These are phyloP conservation scores for Allomyces macrogynus DNA, from an alignment of 192 early-diverging fungal species.

Conservation along the genomic window DNA sequence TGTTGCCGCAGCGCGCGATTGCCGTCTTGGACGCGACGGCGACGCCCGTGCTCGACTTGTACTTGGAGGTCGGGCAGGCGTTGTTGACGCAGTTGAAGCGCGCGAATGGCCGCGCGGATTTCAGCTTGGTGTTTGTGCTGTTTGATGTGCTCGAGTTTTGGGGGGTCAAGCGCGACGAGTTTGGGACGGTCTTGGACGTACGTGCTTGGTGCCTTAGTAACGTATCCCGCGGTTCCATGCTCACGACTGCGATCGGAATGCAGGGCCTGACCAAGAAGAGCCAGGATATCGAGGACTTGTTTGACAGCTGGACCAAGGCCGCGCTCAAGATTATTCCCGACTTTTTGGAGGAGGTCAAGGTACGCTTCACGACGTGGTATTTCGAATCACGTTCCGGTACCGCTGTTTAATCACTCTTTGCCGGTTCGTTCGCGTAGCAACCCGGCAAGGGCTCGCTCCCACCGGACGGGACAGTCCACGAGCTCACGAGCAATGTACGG, in stretches of 20 bases:
- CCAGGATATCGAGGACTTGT: not conserved
- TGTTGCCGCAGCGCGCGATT: not conserved
- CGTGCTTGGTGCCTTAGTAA: too few species aligned
- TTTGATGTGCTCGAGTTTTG: not conserved
- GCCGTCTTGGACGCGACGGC: not conserved
- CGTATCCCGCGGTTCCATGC: too few species aligned
- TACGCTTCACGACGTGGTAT: not conserved
- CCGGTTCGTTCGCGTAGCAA: not conserved
- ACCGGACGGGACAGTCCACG: not conserved
- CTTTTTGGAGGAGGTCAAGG: not conserved
- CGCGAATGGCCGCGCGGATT: not conserved
- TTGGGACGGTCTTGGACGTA: not conserved
- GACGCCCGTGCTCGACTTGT: not conserved
- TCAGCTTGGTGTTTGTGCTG: not conserved
- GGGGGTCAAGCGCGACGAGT: not conserved
- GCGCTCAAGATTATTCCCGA: not conserved
- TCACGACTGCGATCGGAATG: too few species aligned
- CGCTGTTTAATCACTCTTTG: not conserved
- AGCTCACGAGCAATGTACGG: not conserved
- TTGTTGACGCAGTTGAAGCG: not conserved
- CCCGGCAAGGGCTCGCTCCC: not conserved
- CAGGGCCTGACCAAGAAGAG: not conserved
- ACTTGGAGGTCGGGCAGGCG: not conserved
- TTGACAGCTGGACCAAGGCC: not conserved
- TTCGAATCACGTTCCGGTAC: too few species aligned